A percentile compares a stretch with the other conserved stretches of the same genome.
Conservation (phyloP, 139 green algal genomes). For the Chlamydomonas urium region DNA sequence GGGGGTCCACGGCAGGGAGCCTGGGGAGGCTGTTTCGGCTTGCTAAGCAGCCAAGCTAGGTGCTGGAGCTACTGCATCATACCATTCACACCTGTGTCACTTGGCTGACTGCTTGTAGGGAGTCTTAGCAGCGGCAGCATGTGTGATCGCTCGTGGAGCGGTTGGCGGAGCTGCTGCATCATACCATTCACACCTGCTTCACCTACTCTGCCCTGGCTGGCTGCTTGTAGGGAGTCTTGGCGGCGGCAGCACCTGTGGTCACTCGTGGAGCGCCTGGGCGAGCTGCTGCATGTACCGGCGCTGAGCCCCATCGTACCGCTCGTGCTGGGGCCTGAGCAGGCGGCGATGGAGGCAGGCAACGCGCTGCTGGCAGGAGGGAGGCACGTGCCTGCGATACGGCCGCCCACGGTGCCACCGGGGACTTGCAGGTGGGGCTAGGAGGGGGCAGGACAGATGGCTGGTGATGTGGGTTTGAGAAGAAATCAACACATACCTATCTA, state of each 20-base stretch:
- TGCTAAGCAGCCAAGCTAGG: too few relatives aligned
- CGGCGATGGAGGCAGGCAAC: constrained; percentile 48
- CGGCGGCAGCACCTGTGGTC: constrained; percentile 60
- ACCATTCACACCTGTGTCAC: not conserved
- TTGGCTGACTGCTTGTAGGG: constrained; percentile 33
- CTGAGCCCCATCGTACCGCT: constrained; percentile 81
- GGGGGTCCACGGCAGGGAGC: too few relatives aligned
- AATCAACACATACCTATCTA: not conserved
- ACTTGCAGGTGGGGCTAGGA: constrained; percentile 54
- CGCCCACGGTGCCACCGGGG: constrained; percentile 81
- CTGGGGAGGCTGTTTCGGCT: too few relatives aligned
- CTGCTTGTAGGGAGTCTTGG: constrained; percentile 65
- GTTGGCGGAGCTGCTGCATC: not conserved
- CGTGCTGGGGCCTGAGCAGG: constrained; percentile 69
- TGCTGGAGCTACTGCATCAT: not conserved
- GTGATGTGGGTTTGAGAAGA: not conserved
- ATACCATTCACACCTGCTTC: not conserved
- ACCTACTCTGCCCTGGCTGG: not conserved
- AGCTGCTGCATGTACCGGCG: constrained; percentile 47
- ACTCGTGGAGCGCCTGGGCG: constrained; percentile 40
- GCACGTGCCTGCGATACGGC: constrained; percentile 88
- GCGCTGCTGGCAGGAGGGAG: constrained; percentile 42
- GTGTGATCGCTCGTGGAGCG: not conserved
- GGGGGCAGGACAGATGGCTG: too few relatives aligned
- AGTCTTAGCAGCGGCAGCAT: constrained; percentile 62